Evolutionary conservation across 306 rosid genomes (phyloP).

Genomic region (Citrullus colocynthis): DNA sequence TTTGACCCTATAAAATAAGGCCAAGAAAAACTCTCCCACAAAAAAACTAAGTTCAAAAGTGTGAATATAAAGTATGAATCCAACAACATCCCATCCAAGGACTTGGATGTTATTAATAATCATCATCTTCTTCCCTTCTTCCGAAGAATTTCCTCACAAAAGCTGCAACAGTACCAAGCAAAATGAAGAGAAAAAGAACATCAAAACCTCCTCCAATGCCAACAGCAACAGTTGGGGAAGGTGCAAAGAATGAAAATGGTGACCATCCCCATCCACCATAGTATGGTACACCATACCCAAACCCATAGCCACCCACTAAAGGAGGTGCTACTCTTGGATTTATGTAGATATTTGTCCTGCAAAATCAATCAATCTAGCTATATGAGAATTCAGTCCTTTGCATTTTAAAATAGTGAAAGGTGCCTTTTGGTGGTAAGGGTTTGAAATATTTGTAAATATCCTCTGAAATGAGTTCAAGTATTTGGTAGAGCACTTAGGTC

Average conservation of each 20-base stretch:
- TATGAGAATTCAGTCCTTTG: no score
- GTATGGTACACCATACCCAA: constrained; percentile 63
- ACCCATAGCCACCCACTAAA: constrained; percentile 78
- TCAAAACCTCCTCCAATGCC: constrained; percentile 91
- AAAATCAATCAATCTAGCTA: background rate
- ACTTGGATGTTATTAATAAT: background rate
- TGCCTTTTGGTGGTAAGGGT: no score
- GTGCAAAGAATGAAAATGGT: constrained; percentile 89
- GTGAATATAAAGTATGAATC: background rate
- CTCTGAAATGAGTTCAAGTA: no score
- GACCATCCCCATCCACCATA: constrained; percentile 97
- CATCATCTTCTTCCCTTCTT: constrained; percentile 35
- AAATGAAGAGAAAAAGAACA: constrained; percentile 35
- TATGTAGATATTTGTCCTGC: constrained; percentile 74
- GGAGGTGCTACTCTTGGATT: constrained; percentile 91
- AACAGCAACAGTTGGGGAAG: constrained; percentile 73
- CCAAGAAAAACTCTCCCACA: background rate
- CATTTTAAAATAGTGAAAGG: no score
- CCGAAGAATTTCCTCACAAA: constrained; percentile 55
- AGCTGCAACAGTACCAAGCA: constrained; percentile 76
- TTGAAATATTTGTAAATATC: no score
- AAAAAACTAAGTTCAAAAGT: background rate
- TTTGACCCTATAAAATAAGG: background rate
- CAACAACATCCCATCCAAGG: background rate
- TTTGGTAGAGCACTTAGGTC: no score